Evolutionary conservation across 2,329 filamentous ascomycete species (phyloP).

Genomic region (Clonostachys solani): DNA sequence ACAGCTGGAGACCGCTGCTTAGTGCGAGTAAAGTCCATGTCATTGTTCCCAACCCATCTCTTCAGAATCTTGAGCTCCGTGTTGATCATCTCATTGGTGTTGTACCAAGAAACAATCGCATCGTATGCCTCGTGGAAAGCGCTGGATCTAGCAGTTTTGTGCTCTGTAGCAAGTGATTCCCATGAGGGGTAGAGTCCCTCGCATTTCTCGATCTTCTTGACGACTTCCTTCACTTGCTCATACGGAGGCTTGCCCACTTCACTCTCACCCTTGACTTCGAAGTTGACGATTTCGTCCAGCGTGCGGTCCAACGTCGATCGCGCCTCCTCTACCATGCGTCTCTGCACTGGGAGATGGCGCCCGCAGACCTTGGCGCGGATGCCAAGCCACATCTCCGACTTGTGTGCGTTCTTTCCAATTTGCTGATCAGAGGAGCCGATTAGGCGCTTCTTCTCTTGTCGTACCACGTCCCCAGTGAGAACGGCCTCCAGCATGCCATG

Average conservation of each 20-base stretch:
- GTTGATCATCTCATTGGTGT: slow-evolving; percentile 94
- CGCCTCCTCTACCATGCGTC: slow-evolving; percentile 82
- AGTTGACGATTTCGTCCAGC: slow-evolving; percentile 86
- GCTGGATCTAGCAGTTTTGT: slow-evolving; percentile 72
- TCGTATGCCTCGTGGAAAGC: slow-evolving; percentile 81
- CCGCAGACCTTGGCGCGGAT: slow-evolving; percentile 81
- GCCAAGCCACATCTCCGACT: slow-evolving; percentile 82
- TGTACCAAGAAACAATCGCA: slow-evolving; percentile 92
- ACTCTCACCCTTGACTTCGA: slow-evolving; percentile 89
- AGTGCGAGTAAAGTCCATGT: slow-evolving; percentile 82
- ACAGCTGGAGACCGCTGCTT: slow-evolving; percentile 60
- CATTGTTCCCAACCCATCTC: slow-evolving; percentile 95
- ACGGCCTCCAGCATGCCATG: slow-evolving; percentile 97
- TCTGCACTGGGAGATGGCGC: slow-evolving; percentile 77
- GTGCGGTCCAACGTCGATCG: slow-evolving; percentile 67
- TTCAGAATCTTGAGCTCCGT: slow-evolving; percentile 88
- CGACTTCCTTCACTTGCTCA: slow-evolving; percentile 85
- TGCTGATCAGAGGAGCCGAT: slow-evolving; percentile 69
- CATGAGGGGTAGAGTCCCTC: slow-evolving; percentile 83
- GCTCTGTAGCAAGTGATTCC: slow-evolving; percentile 66
- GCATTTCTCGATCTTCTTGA: slow-evolving; percentile 85
- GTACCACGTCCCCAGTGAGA: slow-evolving; percentile 91
- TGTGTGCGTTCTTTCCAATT: slow-evolving; percentile 60
- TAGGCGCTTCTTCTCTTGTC: slow-evolving; percentile 94
- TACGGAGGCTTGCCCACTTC: slow-evolving; percentile 85